A percentile compares a stretch with the other conserved stretches of the same genome.
Conservation (phyloP, 2,329 filamentous ascomycete genomes). For the Penicillium sp. region DNA sequence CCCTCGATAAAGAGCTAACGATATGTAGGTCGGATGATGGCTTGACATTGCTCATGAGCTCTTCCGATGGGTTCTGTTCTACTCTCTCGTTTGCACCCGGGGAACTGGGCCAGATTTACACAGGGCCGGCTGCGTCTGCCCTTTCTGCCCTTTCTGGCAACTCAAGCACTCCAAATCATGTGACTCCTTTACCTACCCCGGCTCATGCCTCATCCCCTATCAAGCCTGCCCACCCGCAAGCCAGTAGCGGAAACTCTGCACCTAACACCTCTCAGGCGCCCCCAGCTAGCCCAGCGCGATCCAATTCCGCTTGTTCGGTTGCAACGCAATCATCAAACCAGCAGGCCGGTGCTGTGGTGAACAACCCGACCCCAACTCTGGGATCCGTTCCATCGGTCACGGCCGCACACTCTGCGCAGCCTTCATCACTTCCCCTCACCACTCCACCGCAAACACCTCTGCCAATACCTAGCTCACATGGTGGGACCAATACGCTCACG, state of each 20-base stretch:
- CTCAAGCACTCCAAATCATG: slow-evolving; percentile 56
- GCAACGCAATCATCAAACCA: slow-evolving; percentile 59
- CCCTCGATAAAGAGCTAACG: slow-evolving; percentile 25
- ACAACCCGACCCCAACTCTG: slow-evolving; percentile 76
- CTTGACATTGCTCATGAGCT: slow-evolving; percentile 85
- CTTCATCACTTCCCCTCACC: slow-evolving; percentile 67
- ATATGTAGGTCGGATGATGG: slow-evolving; percentile 70
- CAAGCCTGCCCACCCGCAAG: slow-evolving; percentile 57
- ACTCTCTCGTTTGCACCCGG: slow-evolving; percentile 79
- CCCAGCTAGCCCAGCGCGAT: slow-evolving; percentile 76
- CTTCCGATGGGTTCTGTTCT: slow-evolving; percentile 96
- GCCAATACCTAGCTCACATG: slow-evolving; percentile 48
- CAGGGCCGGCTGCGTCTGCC: slow-evolving; percentile 41
- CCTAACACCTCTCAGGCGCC: slow-evolving; percentile 53
- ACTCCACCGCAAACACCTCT: slow-evolving; percentile 88
- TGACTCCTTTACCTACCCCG: slow-evolving; percentile 71
- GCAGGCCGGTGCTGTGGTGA: slow-evolving; percentile 56
- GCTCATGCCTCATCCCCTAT: slow-evolving; percentile 61
- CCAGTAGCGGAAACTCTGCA: slow-evolving; percentile 54
- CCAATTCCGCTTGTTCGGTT: slow-evolving; percentile 82
- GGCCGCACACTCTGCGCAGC: slow-evolving; percentile 64
- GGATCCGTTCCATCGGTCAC: slow-evolving; percentile 76
- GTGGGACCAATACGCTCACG: slow-evolving; percentile 54
- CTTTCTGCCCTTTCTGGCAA: slow-evolving; percentile 38
- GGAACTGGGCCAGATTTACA: slow-evolving; percentile 82